Evolutionary conservation across 768 basidiomycete species (phyloP), one percentile per base, ranked within the genome.

Genomic region (Suillus tomentosus): DNA sequence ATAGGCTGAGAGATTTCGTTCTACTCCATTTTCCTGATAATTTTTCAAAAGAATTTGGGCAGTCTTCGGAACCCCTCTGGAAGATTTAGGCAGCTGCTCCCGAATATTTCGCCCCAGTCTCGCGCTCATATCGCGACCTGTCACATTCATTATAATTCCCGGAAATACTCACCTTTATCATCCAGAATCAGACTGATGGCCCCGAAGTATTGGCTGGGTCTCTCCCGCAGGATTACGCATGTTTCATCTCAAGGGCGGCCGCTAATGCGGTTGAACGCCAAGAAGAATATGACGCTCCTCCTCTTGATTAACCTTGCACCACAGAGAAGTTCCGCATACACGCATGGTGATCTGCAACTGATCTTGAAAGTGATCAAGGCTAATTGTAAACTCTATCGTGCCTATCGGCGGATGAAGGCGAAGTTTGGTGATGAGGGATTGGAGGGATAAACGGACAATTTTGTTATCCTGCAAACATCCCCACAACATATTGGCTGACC

Each of bases 401-500:
- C 31, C 55, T 58, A 57, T 57, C 57, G 11, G 39, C 27, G 17
- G 24, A 40, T 61, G 36, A 48, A 60, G 40, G 53, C 54, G 45
- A 11, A 22, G 17, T 59, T 42, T 59, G 48, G 53, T 61, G 17
- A 58, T 36, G 48, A 63, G 42, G 62, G 53, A 60, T 65, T 48
- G 64, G 48, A 63, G 42, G 62, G 53, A 60, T 65, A 53, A 65
- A 48, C 37, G 36, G 47, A 54, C 53, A 69, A 67, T 64, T 63
- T 60, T 60, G 51, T 79, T 72, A 90, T 69, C 87, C 91, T 67
- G 91, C 89, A 79, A 94, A 96, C 89, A 96, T 95, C 68, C 93
- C 94, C 64, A 97, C 95, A 51, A 97, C 84, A 75, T 96, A 96
- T 75, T 95, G 94, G 77, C 93, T 95, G 67, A 97, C 94, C 64